A percentile compares a stretch with the other conserved stretches of the same genome.
Conservation (phyloP, 805 yeast species). For the Zygosaccharomyces siamensis region DNA sequence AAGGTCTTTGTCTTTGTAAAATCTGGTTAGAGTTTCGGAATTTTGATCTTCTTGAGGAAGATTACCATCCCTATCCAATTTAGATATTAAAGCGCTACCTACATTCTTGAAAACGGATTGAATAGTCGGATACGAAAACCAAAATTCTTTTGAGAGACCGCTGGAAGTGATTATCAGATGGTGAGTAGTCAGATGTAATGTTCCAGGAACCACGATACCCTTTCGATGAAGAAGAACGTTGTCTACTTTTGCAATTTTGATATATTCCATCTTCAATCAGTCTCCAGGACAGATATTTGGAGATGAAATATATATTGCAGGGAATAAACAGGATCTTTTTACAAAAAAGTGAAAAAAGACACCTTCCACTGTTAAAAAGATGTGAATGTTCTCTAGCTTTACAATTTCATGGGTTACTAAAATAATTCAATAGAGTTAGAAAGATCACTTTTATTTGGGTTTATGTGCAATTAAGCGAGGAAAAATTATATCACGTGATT, state of each 20-base stretch:
- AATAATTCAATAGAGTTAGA: not conserved
- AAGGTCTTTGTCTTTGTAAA: slow-evolving; percentile 27
- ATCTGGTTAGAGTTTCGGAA: not conserved
- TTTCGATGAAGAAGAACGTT: slow-evolving; percentile 53
- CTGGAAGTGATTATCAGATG: slow-evolving; percentile 60
- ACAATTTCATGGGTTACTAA: not conserved
- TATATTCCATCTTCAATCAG: slow-evolving; percentile 44
- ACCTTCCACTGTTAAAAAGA: not conserved
- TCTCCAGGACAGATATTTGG: not conserved
- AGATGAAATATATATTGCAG: not conserved
- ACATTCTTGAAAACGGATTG: slow-evolving; percentile 51
- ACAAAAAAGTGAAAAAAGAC: not conserved
- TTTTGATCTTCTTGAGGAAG: slow-evolving; percentile 1
- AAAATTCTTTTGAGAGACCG: slow-evolving; percentile 54
- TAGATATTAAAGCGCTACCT: slow-evolving; percentile 44
- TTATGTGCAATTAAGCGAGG: not conserved
- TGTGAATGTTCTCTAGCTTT: not conserved
- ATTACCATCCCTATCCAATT: slow-evolving; percentile 12
- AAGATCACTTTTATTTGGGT: not conserved
- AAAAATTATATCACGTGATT: not conserved
- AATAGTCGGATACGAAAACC: slow-evolving; percentile 89
- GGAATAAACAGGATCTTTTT: not conserved
- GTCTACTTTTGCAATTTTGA: slow-evolving; percentile 49
- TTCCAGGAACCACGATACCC: slow-evolving; percentile 53
- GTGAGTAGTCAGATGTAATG: slow-evolving; percentile 67